These are phyloP conservation scores for Cutaneotrichosporon curvatum DNA, from an alignment of 1,284 basidiomycete species.

Conservation along the genomic window DNA sequence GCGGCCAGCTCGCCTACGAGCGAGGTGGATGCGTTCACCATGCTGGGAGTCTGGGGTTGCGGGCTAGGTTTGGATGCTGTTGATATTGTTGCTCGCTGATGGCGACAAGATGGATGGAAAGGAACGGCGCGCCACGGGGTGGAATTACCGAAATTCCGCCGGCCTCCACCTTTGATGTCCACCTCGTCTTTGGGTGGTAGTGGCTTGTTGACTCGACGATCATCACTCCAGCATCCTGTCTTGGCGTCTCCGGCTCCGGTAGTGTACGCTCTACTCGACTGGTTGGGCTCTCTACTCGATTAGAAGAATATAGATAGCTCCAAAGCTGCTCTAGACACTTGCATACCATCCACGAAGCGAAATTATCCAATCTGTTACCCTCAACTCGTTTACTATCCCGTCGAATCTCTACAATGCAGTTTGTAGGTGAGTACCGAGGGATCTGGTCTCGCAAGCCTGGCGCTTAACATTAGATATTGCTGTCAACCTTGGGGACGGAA, in stretches of 20 bases:
- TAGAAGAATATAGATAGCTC: too few species aligned
- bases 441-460: too few species aligned
- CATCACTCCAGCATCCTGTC: too few species aligned
- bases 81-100: neutral
- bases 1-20: constrained; percentile 35
- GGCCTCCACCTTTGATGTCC: constrained; percentile 7
- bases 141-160: constrained; percentile 1
- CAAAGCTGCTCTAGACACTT: too few species aligned
- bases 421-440: constrained; percentile 5
- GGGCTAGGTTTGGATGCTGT: neutral
- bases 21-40: constrained; percentile 25
- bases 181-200: neutral
- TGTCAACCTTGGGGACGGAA: constrained; percentile 49
- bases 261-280: too few species aligned
- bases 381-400: neutral
- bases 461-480: constrained; percentile 48
- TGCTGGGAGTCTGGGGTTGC: constrained; percentile 7
- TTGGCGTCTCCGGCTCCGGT: too few species aligned
- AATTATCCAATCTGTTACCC: too few species aligned
- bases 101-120: neutral
- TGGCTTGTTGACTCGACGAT: too few species aligned
- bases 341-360: too few species aligned
- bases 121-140: neutral
- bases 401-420: constrained; percentile 8
- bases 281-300: too few species aligned